Conservation (phyloP, 2,329 filamentous ascomycete species). For the Aspergillus sergii region DNA sequence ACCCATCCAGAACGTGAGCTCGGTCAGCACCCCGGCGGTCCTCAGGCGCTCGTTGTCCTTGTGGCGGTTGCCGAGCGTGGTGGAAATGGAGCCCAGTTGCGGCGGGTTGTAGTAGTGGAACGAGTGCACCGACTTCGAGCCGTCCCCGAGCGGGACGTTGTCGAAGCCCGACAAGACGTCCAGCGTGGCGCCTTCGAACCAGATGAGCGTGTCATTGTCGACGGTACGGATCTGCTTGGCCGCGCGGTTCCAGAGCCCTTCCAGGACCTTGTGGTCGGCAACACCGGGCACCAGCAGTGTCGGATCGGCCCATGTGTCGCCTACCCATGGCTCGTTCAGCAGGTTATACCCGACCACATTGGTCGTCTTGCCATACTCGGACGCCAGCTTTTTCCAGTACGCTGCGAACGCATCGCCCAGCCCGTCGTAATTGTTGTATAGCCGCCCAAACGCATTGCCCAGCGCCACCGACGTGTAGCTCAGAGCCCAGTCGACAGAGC, state of each 20-base stretch:
- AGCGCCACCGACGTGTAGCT: conserved; percentile 18
- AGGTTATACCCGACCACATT: conserved; percentile 17
- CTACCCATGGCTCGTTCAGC: conserved; percentile 19
- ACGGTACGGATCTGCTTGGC: conserved; percentile 16
- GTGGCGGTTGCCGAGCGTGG: conserved; percentile 16
- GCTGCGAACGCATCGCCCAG: conserved; percentile 18
- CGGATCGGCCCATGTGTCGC: conserved; percentile 16
- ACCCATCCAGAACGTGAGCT: conserved; percentile 21
- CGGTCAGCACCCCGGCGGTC: conserved; percentile 18
- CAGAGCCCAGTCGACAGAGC: conserved; percentile 14
- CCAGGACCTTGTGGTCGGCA: conserved; percentile 16
- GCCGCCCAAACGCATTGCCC: conserved; percentile 18
- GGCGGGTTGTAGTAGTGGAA: conserved; percentile 20
- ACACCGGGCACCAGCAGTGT: conserved; percentile 16
- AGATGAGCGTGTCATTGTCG: conserved; percentile 17
- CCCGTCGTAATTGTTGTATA: conserved; percentile 20
- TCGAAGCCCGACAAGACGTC: conserved; percentile 18
- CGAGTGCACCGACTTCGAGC: conserved; percentile 20
- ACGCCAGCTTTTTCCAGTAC: conserved; percentile 19
- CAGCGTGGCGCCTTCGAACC: conserved; percentile 18
- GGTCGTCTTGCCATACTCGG: conserved; percentile 9
- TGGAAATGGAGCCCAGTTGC: conserved; percentile 15
- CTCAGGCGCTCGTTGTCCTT: conserved; percentile 15
- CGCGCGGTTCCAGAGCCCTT: conserved; percentile 15
- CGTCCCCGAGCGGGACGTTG: conserved; percentile 19